phyloP scores from a whole-genome alignment of 2,329 filamentous ascomycete genomes.

The Neonectria hederae region DNA sequence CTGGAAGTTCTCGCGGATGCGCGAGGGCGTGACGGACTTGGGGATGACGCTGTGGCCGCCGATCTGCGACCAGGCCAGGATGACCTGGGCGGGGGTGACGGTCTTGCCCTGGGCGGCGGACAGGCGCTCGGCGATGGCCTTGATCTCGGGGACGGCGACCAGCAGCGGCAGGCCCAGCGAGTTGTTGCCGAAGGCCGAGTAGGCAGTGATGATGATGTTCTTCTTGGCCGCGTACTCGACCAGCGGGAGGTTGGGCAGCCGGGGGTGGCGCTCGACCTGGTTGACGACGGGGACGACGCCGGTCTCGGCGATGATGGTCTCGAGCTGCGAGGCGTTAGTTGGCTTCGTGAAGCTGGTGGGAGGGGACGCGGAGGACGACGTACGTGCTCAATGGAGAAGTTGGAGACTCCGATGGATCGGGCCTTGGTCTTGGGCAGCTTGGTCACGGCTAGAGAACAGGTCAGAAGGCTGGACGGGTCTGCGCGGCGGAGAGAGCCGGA shows the following conservation, averaged over 20 bases:
- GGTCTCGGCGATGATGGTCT: conserved; percentile 65
- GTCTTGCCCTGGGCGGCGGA: conserved; percentile 47
- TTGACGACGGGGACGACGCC: conserved; percentile 70
- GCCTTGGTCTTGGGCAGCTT: conserved; percentile 69
- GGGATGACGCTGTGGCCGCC: conserved; percentile 77
- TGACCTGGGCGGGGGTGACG: conserved; percentile 55
- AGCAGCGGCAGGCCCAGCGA: conserved; percentile 58
- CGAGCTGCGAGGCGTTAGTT: conserved; percentile 50
- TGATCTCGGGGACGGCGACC: conserved; percentile 65
- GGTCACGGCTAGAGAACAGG: conserved; percentile 53
- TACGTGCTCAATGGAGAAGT: conserved; percentile 70
- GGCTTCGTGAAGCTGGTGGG: conserved; percentile 4
- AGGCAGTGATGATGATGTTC: conserved; percentile 73
- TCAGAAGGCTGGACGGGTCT: background rate
- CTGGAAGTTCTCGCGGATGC: conserved; percentile 76
- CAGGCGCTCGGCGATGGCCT: conserved; percentile 63
- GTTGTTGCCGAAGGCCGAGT: conserved; percentile 66
- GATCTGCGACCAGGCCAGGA: conserved; percentile 67
- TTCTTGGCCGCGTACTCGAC: conserved; percentile 69
- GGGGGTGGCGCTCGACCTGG: conserved; percentile 75
- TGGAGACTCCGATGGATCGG: conserved; percentile 76
- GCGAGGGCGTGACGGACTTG: conserved; percentile 74
- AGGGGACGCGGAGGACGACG: conserved; percentile 15
- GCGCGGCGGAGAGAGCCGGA: too few relatives aligned
- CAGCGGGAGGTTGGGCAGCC: conserved; percentile 65